These are phyloP conservation scores for Brachypodium distachyon DNA, from an alignment of 202 grass and related monocot genomes.

Conservation along the genomic window DNA sequence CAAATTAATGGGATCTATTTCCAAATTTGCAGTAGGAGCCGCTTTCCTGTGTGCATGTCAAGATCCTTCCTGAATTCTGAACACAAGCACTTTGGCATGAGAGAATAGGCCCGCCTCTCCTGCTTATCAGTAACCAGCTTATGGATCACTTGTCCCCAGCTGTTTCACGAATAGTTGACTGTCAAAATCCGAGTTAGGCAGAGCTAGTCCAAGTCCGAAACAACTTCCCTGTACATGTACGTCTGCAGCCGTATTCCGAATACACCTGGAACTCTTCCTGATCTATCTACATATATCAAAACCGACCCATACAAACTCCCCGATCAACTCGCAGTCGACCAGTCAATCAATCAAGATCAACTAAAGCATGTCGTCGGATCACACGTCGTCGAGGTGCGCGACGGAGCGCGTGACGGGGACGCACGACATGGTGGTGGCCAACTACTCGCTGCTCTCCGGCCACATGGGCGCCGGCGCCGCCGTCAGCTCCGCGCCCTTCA, in stretches of 20 bases:
- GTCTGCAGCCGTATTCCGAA: no score
- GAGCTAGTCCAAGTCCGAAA: no score
- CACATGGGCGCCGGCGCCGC: not conserved
- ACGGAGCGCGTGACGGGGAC: not conserved
- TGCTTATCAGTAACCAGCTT: not conserved
- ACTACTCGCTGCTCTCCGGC: not conserved
- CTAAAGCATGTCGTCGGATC: no score
- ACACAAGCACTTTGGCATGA: not conserved
- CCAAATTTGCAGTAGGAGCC: not conserved
- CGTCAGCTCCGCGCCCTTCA: not conserved
- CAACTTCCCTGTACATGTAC: no score
- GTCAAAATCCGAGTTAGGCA: no score
- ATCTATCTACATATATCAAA: no score
- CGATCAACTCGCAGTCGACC: no score
- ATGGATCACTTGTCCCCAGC: not conserved
- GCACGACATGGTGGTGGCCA: not conserved
- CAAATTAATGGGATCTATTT: not conserved
- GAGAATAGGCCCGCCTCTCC: not conserved
- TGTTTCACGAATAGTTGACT: not conserved
- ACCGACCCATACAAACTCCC: no score
- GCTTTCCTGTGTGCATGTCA: no score
- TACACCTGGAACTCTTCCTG: no score
- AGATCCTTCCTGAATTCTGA: no score
- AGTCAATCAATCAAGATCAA: no score
- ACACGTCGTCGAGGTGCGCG: not conserved